Evolutionary conservation across 2,329 filamentous ascomycete species (phyloP).

Genomic region (Curvularia spicifera): DNA sequence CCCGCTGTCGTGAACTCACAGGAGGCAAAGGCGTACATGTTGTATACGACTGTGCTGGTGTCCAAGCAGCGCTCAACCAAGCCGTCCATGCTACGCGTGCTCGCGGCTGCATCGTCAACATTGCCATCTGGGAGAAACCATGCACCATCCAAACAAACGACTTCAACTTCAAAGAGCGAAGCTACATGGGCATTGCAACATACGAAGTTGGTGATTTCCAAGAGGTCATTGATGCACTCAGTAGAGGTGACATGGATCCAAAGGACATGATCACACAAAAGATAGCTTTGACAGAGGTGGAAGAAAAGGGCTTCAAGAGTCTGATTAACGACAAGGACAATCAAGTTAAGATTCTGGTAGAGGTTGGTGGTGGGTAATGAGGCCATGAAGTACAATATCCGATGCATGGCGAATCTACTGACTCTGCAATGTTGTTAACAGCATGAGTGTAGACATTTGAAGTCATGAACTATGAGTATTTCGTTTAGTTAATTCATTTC

Average conservation of each 20-base stretch:
- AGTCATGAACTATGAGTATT: neutral
- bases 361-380: constrained; percentile 39
- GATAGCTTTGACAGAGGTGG: constrained; percentile 55
- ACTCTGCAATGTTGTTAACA: neutral
- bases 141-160: constrained; percentile 58
- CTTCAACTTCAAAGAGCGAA: constrained; percentile 60
- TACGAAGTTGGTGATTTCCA: constrained; percentile 61
- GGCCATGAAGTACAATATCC: neutral
- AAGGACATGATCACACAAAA: constrained; percentile 58
- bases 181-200: constrained; percentile 60
- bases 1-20: constrained; percentile 52
- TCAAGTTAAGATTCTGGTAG: constrained; percentile 58
- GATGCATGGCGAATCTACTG: too few relatives aligned
- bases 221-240: constrained; percentile 53
- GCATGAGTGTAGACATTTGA: too few relatives aligned
- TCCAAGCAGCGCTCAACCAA: constrained; percentile 58
- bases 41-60: constrained; percentile 61
- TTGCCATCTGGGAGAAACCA: constrained; percentile 63
- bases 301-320: constrained; percentile 56
- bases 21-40: constrained; percentile 57
- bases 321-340: constrained; percentile 58
- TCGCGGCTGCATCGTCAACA: constrained; percentile 61
- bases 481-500: neutral
- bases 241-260: constrained; percentile 53
- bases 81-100: constrained; percentile 58